Base-by-base conservation (phyloP, 352 stramenopile genomes). In the Pythium grandisporangium region DNA sequence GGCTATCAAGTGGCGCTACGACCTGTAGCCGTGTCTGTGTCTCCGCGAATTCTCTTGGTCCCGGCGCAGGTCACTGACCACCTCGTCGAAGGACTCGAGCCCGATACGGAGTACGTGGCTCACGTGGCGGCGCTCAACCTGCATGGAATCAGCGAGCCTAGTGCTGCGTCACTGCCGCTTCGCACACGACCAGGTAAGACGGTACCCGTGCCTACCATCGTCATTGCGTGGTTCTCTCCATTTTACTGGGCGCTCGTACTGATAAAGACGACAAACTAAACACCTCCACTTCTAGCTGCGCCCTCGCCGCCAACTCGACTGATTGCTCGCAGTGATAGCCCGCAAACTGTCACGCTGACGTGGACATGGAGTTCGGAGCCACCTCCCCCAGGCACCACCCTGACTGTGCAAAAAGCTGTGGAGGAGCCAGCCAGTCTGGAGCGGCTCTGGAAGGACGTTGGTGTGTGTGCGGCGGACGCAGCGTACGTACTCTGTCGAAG, bases 1-100 rank as follows among this genome's bases (percentile, higher is more conserved):
- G 66, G 68, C 14, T 88, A 82, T 58, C 80, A 81, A 42, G 48
- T 88, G n/a, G n/a, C n/a, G n/a, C n/a, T n/a, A 25, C 27, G 17
- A 55, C 16, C 17, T 70, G n/a, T 40, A 48, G 4, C 56, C 37
- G 5, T 4, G 16, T 5, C 47, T 36, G 1, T 3, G 5, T 5
- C 55, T 59, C 6, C 23, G 4, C 17, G 39, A 11, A 27, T 59
- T 33, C 16, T 67, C 1, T 36, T 81, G n/a, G 56, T 61, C 1
- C 46, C 52, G 5, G 54, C 69, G 4, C 37, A 63, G 6, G 49
- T 60, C 0, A 66, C 59, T 0, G 50, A 70, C 2, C 44, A 34
- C 12, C 42, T 45, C 11, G 27, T 84, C 20, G 40, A 52, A n/a
- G 45, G 42, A 4, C 58, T 88, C 0, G 34, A 36, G 25, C 47